phyloP scores from a whole-genome alignment of 257 asterid genomes.

The Cynanchum wilfordii region DNA sequence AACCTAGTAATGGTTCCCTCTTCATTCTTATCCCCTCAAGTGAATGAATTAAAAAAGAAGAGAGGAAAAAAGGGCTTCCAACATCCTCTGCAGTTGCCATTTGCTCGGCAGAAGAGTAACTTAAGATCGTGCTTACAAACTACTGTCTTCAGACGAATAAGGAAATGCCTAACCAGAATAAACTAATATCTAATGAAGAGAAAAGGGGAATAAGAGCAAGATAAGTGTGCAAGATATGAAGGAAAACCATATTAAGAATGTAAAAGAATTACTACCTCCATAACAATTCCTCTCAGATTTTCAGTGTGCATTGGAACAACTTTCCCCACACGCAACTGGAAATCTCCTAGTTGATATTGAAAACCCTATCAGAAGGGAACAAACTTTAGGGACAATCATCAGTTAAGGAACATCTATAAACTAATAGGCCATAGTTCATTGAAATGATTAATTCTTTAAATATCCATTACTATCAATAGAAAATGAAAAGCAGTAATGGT shows the following conservation, averaged over 20 bases:
- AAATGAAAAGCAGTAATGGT: neutral
- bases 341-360: constrained; percentile 86
- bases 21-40: neutral
- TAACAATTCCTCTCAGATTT: constrained; percentile 85
- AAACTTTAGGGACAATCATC: neutral
- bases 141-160: neutral
- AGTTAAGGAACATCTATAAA: neutral
- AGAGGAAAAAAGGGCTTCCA: neutral
- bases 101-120: neutral
- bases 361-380: constrained; percentile 41
- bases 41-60: neutral
- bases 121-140: too few relatives aligned
- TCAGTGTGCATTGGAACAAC: constrained; percentile 78
- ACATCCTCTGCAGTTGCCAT: neutral
- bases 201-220: neutral
- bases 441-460: neutral
- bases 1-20: neutral
- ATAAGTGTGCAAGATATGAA: constrained; percentile 5
- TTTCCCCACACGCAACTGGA: constrained; percentile 93
- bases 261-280: constrained; percentile 62
- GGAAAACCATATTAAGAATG: neutral
- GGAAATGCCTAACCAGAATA: neutral
- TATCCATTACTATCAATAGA: neutral
- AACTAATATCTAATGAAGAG: neutral
- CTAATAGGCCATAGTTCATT: neutral